phyloP scores from a whole-genome alignment of 2,329 filamentous ascomycete species.

The Claviceps maximensis region DNA sequence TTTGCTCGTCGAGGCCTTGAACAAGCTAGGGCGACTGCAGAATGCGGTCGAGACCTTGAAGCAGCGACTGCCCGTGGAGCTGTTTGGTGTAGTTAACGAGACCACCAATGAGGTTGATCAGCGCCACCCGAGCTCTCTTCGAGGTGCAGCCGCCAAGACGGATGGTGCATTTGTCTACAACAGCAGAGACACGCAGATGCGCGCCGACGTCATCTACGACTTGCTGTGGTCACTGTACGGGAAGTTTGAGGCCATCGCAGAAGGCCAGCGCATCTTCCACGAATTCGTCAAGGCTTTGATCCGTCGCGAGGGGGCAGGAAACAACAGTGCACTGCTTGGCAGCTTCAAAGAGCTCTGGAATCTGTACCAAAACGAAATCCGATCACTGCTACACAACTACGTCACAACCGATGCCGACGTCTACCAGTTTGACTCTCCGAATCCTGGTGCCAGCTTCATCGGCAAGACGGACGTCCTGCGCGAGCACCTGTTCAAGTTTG shows the following conservation, averaged over 20 bases:
- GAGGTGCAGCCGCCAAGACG: slow-evolving; percentile 39
- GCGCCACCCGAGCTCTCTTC: slow-evolving; percentile 72
- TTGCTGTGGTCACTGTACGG: slow-evolving; percentile 85
- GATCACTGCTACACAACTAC: slow-evolving; percentile 88
- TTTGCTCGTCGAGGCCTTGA: slow-evolving; percentile 75
- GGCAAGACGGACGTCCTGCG: slow-evolving; percentile 34
- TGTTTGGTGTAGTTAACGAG: slow-evolving; percentile 88
- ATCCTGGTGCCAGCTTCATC: slow-evolving; percentile 31
- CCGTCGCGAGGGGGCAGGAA: slow-evolving; percentile 58
- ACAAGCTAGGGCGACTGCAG: slow-evolving; percentile 78
- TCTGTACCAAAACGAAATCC: slow-evolving; percentile 92
- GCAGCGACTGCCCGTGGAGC: slow-evolving; percentile 81
- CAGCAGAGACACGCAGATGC: slow-evolving; percentile 59
- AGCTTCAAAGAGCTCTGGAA: slow-evolving; percentile 98
- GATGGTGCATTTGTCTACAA: slow-evolving; percentile 50
- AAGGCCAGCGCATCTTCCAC: slow-evolving; percentile 86
- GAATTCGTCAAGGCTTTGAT: slow-evolving; percentile 82
- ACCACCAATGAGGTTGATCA: slow-evolving; percentile 90
- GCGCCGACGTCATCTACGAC: slow-evolving; percentile 78
- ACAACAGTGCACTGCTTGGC: slow-evolving; percentile 56
- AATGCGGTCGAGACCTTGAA: slow-evolving; percentile 81
- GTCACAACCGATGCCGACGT: slow-evolving; percentile 80
- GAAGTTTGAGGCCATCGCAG: slow-evolving; percentile 93
- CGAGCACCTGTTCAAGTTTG: slow-evolving; percentile 70
- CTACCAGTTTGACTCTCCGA: slow-evolving; percentile 46